Evolutionary conservation across 2,329 filamentous ascomycete genomes (phyloP).

Genomic region (Knufia fluminis): DNA sequence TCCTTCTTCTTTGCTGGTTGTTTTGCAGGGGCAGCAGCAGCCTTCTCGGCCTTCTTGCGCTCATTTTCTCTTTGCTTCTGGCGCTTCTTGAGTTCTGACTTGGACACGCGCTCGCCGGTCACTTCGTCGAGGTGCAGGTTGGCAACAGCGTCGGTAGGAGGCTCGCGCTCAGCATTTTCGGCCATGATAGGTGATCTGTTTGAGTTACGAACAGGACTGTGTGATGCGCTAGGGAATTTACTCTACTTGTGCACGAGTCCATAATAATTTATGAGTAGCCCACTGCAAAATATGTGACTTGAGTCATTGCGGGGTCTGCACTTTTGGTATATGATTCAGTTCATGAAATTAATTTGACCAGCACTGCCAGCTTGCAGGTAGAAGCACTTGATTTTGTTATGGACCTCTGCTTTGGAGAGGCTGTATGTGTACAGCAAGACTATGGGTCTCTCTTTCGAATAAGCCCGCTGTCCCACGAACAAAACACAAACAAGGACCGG

Average conservation of each 20-base stretch:
- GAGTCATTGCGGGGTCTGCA: conserved; percentile 1
- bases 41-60: conserved; percentile 75
- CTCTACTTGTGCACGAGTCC: background rate
- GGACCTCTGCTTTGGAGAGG: too few species aligned
- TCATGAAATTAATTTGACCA: too few species aligned
- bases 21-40: conserved; percentile 54
- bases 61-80: conserved; percentile 84
- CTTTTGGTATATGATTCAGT: background rate
- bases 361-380: too few species aligned
- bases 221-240: background rate
- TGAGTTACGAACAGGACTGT: background rate
- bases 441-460: too few species aligned
- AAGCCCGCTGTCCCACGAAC: too few species aligned
- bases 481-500: too few species aligned
- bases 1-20: conserved; percentile 49
- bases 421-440: too few species aligned
- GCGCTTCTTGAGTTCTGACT: conserved; percentile 87
- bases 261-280: background rate
- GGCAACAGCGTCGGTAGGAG: conserved; percentile 35
- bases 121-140: conserved; percentile 84
- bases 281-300: background rate
- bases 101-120: conserved; percentile 79
- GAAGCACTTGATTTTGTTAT: too few species aligned
- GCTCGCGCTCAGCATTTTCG: conserved; percentile 20
- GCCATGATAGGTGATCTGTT: background rate